A percentile compares a stretch with the other conserved stretches of the same genome.
phyloP scores from a whole-genome alignment of 2,329 filamentous ascomycete species.

The Aspergillus spinulosporus region DNA sequence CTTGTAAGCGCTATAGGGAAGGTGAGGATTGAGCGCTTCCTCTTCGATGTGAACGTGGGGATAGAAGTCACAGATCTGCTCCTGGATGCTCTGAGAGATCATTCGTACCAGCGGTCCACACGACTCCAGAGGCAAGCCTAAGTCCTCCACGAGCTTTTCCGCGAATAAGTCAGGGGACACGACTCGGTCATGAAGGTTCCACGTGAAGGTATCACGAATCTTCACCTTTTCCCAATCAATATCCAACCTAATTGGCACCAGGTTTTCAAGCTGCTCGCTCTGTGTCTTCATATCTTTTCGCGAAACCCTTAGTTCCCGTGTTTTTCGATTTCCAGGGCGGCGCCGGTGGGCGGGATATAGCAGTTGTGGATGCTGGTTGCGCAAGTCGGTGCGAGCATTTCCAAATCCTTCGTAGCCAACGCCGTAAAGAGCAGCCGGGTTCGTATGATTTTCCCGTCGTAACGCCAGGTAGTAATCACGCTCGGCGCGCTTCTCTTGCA shows the following conservation, averaged over 20 bases:
- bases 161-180: constrained; percentile 80
- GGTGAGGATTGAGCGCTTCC: constrained; percentile 81
- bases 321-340: constrained; percentile 73
- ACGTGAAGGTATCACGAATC: constrained; percentile 95
- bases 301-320: constrained; percentile 69
- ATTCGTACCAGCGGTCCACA: constrained; percentile 60
- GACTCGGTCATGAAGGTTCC: constrained; percentile 92
- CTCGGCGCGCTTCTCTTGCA: constrained; percentile 65
- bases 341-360: constrained; percentile 78
- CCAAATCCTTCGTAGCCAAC: constrained; percentile 84
- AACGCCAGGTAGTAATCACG: constrained; percentile 69
- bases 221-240: constrained; percentile 96
- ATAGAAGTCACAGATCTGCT: constrained; percentile 91
- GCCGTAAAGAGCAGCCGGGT: constrained; percentile 63
- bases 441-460: constrained; percentile 58
- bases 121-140: constrained; percentile 70
- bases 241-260: constrained; percentile 87
- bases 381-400: constrained; percentile 77
- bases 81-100: constrained; percentile 70
- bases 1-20: constrained; percentile 92
- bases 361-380: constrained; percentile 65
- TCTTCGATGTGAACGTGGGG: constrained; percentile 88
- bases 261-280: constrained; percentile 85
- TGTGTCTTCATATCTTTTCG: constrained; percentile 81
- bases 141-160: constrained; percentile 84